Evolutionary conservation across 768 basidiomycete species (phyloP).

Genomic region (Fomitopsis pulvina): DNA sequence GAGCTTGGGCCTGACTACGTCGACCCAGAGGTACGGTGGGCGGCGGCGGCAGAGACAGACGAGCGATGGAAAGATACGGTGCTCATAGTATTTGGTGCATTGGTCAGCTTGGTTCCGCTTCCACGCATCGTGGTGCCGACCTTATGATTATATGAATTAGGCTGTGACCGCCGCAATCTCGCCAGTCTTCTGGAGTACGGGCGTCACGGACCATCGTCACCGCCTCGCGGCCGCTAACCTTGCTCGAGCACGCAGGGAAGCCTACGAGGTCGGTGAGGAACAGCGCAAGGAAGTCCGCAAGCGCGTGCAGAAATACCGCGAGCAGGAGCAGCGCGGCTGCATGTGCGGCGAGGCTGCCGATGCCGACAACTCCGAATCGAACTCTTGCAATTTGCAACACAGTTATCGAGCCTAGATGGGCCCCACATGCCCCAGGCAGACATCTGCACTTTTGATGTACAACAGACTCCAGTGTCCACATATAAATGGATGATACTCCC

Average conservation of each 20-base stretch:
- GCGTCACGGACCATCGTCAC: constrained; percentile 38
- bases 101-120: constrained; percentile 30
- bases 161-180: constrained; percentile 39
- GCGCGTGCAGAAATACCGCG: constrained; percentile 34
- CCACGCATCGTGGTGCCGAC: neutral
- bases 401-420: too few species aligned
- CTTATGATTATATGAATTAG: constrained; percentile 18
- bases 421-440: too few species aligned
- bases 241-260: constrained; percentile 51
- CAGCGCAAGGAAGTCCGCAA: constrained; percentile 44
- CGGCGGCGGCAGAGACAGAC: constrained; percentile 22
- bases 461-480: too few species aligned
- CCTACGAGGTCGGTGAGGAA: constrained; percentile 46
- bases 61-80: constrained; percentile 50
- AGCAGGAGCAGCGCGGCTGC: neutral
- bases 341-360: too few species aligned
- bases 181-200: constrained; percentile 32
- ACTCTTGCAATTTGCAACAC: too few species aligned
- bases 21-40: constrained; percentile 1
- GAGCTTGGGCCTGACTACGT: neutral
- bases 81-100: constrained; percentile 40
- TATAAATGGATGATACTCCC: too few species aligned
- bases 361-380: too few species aligned
- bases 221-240: constrained; percentile 49
- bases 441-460: too few species aligned